Evolutionary conservation across 1,139 yeast species (phyloP).

Genomic region (Suhomyces atakaporum): DNA sequence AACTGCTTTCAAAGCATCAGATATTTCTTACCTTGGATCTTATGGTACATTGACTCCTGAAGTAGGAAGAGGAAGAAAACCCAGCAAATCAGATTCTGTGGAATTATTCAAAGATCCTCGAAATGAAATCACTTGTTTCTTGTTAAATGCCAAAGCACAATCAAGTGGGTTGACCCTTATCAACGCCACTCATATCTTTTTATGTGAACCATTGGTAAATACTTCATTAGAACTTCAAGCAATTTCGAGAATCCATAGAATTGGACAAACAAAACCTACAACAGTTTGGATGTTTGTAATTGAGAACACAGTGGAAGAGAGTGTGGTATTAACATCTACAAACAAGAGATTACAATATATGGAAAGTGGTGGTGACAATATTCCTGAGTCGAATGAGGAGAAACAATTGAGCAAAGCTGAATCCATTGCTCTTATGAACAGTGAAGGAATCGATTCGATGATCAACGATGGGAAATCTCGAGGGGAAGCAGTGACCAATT

Average conservation of each 20-base stretch:
- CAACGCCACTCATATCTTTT: slow-evolving; percentile 86
- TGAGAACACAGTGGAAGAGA: slow-evolving; percentile 85
- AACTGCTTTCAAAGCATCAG: slow-evolving; percentile 63
- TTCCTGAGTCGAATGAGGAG: slow-evolving; percentile 17
- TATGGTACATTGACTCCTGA: slow-evolving; percentile 40
- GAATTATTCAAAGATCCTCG: slow-evolving; percentile 63
- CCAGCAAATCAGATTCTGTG: slow-evolving; percentile 45
- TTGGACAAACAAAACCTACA: slow-evolving; percentile 80
- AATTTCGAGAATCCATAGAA: slow-evolving; percentile 85
- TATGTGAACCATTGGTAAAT: slow-evolving; percentile 91
- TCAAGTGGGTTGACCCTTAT: slow-evolving; percentile 88
- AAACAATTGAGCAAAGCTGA: slow-evolving; percentile 33
- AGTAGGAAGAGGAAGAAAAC: slow-evolving; percentile 31
- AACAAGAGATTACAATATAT: slow-evolving; percentile 48
- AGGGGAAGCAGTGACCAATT: slow-evolving; percentile 58
- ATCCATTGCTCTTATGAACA: slow-evolving; percentile 38
- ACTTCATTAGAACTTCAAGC: slow-evolving; percentile 89
- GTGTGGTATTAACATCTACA: slow-evolving; percentile 64
- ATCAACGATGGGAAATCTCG: slow-evolving; percentile 44
- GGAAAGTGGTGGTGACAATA: slow-evolving; percentile 14
- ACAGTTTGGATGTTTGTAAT: slow-evolving; percentile 92
- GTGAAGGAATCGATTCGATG: slow-evolving; percentile 43
- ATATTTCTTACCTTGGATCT: slow-evolving; percentile 52
- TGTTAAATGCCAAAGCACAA: slow-evolving; percentile 81
- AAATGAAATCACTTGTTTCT: slow-evolving; percentile 70